Conservation (phyloP, 768 basidiomycete species). For the Rhodosporidiobolus odoratus region DNA sequence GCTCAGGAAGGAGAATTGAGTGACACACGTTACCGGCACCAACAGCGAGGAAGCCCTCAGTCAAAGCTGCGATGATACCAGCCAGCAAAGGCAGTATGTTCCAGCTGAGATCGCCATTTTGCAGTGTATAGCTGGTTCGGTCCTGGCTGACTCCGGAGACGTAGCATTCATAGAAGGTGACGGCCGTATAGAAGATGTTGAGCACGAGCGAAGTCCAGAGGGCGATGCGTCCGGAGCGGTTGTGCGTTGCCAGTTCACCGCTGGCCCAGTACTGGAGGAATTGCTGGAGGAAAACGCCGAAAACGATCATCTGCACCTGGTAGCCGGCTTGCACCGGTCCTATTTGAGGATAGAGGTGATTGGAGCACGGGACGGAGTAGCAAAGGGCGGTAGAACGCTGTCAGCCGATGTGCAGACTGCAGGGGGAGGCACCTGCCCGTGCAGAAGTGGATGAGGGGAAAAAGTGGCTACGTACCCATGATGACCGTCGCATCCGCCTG, state of each 20-base stretch:
- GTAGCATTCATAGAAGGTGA: slow-evolving; percentile 16
- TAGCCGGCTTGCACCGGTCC: background rate
- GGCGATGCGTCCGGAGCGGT: background rate
- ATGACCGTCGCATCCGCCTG: too few relatives aligned
- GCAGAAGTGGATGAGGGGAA: background rate
- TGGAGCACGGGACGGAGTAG: background rate
- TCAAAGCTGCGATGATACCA: background rate
- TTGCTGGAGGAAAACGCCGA: slow-evolving; percentile 7
- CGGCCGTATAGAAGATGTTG: slow-evolving; percentile 4
- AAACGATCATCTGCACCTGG: slow-evolving; percentile 12
- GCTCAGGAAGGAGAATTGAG: background rate
- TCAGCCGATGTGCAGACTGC: background rate
- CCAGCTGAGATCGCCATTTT: background rate
- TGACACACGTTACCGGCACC: slow-evolving; percentile 13
- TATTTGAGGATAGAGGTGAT: background rate
- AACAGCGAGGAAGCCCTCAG: background rate
- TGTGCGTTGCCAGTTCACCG: background rate
- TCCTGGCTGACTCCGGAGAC: slow-evolving; percentile 1
- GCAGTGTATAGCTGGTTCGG: background rate
- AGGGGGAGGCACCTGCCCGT: background rate
- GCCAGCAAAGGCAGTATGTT: slow-evolving; percentile 2
- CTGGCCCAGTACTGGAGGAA: background rate
- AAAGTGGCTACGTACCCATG: background rate
- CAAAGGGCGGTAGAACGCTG: background rate
- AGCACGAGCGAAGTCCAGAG: background rate